phyloP scores from a whole-genome alignment of 257 asterid genomes.

The Jacaranda copaia region DNA sequence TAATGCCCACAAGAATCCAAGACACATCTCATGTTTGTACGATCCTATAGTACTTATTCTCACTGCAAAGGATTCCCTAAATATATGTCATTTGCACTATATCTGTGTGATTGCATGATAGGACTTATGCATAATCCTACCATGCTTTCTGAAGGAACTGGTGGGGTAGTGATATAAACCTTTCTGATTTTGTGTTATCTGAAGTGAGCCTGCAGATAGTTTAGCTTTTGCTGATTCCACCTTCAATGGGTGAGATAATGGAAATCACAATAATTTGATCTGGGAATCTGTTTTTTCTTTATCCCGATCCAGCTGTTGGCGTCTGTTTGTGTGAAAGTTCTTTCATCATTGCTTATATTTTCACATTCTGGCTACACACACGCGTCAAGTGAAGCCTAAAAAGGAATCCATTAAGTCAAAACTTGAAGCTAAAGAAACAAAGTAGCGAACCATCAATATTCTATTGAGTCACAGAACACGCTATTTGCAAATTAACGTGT shows the following conservation, averaged over 20 bases:
- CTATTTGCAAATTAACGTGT: no score
- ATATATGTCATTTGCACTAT: neutral
- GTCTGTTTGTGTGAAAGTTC: neutral
- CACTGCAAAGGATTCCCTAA: neutral
- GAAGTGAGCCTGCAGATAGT: neutral
- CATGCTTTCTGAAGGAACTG: neutral
- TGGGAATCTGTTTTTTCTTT: neutral
- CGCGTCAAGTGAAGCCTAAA: no score
- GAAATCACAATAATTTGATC: neutral
- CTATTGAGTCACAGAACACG: no score
- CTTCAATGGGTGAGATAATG: neutral
- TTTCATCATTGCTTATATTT: no score
- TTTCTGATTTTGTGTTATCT: neutral
- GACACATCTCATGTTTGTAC: neutral
- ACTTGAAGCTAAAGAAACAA: no score
- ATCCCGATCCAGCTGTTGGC: neutral
- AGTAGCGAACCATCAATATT: no score
- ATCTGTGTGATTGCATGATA: neutral
- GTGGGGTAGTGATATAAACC: no score
- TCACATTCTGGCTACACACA: no score
- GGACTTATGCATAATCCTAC: neutral
- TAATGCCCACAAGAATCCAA: neutral
- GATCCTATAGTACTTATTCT: neutral
- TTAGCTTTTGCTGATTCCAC: neutral
- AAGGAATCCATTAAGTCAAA: no score